Evolutionary conservation across 2,329 filamentous ascomycete genomes (phyloP).

Genomic region (Stagonosporopsis tanaceti): DNA sequence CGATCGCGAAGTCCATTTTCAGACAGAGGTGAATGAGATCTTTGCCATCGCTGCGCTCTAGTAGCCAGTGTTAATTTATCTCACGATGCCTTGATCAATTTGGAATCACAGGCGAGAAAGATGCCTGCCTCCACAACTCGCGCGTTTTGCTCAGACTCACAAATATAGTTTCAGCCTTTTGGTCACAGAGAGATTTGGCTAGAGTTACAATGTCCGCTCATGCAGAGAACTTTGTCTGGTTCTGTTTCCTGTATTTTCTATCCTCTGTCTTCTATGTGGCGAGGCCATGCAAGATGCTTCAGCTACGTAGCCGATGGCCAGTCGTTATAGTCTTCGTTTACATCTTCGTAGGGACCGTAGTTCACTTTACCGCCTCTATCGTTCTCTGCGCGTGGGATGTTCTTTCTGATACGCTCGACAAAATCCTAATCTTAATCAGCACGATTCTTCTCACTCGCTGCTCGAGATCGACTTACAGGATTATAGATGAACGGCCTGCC

Average conservation of each 20-base stretch:
- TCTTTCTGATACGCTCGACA: slow-evolving; percentile 23
- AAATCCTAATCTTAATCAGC: slow-evolving; percentile 14
- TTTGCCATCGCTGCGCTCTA: too few species aligned
- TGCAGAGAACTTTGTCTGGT: background rate
- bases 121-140: too few species aligned
- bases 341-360: slow-evolving; percentile 32
- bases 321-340: slow-evolving; percentile 13
- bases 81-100: too few species aligned
- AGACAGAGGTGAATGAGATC: too few species aligned
- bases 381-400: slow-evolving; percentile 27
- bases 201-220: too few species aligned
- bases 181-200: too few species aligned
- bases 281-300: background rate
- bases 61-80: too few species aligned
- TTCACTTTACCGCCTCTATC: slow-evolving; percentile 31
- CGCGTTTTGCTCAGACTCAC: too few species aligned
- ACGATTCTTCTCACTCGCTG: background rate
- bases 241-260: background rate
- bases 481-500: slow-evolving; percentile 35
- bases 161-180: too few species aligned
- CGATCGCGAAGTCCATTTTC: too few species aligned
- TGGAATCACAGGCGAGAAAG: too few species aligned
- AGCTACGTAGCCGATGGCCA: slow-evolving; percentile 2
- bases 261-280: background rate
- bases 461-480: slow-evolving; percentile 14